A percentile compares a stretch with the other conserved stretches of the same genome.
Evolutionary conservation across 2,329 filamentous ascomycete genomes (phyloP).

Genomic region (Fusarium metavorans): DNA sequence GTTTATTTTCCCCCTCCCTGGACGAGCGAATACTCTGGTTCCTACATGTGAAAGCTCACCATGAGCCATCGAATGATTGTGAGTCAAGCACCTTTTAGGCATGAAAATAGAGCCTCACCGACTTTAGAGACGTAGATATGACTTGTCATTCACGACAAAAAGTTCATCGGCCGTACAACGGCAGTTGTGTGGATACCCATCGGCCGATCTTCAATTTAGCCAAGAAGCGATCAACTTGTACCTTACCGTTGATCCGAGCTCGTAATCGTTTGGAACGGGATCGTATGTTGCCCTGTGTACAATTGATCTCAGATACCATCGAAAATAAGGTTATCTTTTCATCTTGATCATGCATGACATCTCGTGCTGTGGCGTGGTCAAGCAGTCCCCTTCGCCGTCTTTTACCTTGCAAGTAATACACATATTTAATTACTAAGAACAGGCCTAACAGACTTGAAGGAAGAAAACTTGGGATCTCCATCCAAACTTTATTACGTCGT

Average conservation of each 20-base stretch:
- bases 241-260: not conserved
- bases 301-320: not conserved
- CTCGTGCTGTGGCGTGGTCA: not conserved
- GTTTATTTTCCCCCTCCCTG: too few relatives aligned
- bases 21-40: not conserved
- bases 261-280: not conserved
- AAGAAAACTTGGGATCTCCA: not conserved
- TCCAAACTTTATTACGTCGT: not conserved
- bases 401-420: not conserved
- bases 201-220: not conserved
- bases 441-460: not conserved
- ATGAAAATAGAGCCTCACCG: not conserved
- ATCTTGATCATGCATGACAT: not conserved
- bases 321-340: not conserved
- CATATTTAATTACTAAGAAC: not conserved
- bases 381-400: not conserved
- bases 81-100: not conserved
- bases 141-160: not conserved
- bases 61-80: not conserved
- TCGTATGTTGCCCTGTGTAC: not conserved
- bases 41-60: not conserved
- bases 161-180: not conserved
- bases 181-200: not conserved
- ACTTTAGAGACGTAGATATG: not conserved
- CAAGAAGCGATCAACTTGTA: not conserved